Evolutionary conservation across 768 basidiomycete species (phyloP).

Genomic region (Tylopilus vinaceipallidus): DNA sequence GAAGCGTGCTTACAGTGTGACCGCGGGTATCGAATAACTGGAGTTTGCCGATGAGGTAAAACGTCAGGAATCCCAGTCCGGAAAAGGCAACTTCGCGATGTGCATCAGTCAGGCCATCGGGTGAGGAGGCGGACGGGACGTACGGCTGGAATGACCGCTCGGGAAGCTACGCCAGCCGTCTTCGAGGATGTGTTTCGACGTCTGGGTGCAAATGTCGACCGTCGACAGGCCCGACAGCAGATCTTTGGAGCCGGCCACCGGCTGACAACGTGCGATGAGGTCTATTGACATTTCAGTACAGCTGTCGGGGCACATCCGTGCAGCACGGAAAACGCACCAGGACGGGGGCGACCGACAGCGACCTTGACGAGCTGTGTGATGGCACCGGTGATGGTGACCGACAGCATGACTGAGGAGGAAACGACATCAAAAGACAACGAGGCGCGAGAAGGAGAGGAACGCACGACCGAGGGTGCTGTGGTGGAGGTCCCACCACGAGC

Average conservation of each 20-base stretch:
- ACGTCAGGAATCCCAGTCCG: slow-evolving; percentile 84
- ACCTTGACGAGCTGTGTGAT: slow-evolving; percentile 83
- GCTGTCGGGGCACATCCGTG: not conserved
- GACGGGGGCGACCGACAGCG: slow-evolving; percentile 85
- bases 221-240: slow-evolving; percentile 69
- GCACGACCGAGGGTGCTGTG: slow-evolving; percentile 44
- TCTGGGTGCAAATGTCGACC: slow-evolving; percentile 74
- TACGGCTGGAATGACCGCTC: slow-evolving; percentile 87
- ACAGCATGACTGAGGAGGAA: slow-evolving; percentile 53
- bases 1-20: slow-evolving; percentile 50
- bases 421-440: not conserved
- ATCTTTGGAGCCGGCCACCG: slow-evolving; percentile 59
- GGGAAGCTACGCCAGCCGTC: slow-evolving; percentile 93
- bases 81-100: slow-evolving; percentile 74
- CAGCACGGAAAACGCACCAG: slow-evolving; percentile 44
- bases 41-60: slow-evolving; percentile 89
- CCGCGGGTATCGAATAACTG: slow-evolving; percentile 84
- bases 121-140: slow-evolving; percentile 23
- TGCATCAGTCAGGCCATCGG: not conserved
- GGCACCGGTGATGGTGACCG: slow-evolving; percentile 69
- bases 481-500: slow-evolving; percentile 88
- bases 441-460: not conserved
- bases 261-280: slow-evolving; percentile 52
- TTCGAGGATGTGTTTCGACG: slow-evolving; percentile 50
- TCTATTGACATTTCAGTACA: slow-evolving; percentile 14